Evolutionary conservation across 441 rosid genomes (phyloP).

Genomic region (Biscutella laevigata): DNA sequence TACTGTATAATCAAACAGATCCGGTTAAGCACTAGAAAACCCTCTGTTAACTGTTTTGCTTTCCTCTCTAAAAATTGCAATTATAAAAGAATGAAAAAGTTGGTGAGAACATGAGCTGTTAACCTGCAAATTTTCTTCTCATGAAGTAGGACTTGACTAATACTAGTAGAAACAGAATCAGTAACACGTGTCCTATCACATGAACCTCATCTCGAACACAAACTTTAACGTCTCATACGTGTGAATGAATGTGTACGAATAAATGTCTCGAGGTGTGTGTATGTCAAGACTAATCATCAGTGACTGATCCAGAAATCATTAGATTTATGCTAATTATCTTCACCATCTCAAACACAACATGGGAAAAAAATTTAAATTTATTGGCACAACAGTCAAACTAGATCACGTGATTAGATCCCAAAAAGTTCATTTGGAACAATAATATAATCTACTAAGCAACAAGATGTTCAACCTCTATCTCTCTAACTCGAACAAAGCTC

Average conservation of each 20-base stretch:
- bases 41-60: neutral
- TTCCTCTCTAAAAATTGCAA: neutral
- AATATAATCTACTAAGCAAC: constrained; percentile 16
- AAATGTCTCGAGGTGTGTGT: neutral
- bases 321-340: constrained; percentile 4
- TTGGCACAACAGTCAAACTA: constrained; percentile 46
- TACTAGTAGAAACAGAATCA: constrained; percentile 12
- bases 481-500: neutral
- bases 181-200: constrained; percentile 27
- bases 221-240: constrained; percentile 3
- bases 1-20: neutral
- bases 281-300: neutral
- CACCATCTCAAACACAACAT: constrained; percentile 4
- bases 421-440: constrained; percentile 20
- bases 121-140: constrained; percentile 20
- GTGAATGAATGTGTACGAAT: neutral
- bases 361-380: neutral
- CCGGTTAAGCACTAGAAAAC: neutral
- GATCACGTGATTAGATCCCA: constrained; percentile 72
- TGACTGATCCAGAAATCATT: constrained; percentile 7
- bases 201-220: constrained; percentile 13
- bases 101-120: constrained; percentile 10
- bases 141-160: constrained; percentile 8
- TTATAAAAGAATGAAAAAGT: neutral
- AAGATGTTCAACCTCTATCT: constrained; percentile 11